Percentiles rank a stretch among this genome's conserved stretches.
These are phyloP conservation scores for Phytophthora pinifolia DNA, from an alignment of 352 stramenopile genomes.

Conservation along the genomic window DNA sequence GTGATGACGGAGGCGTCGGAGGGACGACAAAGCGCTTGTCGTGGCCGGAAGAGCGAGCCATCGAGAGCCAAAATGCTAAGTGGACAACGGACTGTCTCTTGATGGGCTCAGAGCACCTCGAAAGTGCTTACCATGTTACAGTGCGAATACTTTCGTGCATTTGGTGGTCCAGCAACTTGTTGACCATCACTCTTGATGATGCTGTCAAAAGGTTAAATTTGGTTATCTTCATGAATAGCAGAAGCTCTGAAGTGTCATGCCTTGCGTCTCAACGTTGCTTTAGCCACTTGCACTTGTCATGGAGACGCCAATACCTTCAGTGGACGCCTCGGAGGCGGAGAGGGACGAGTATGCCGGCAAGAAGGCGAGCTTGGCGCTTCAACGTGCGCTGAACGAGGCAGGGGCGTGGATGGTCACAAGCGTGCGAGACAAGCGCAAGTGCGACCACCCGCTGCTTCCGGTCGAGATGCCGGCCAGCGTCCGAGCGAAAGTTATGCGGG, in stretches of 20 bases:
- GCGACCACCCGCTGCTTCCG: conserved; percentile 23
- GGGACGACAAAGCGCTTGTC: conserved; percentile 4
- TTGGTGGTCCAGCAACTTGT: conserved; percentile 19
- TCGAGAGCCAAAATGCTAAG: conserved; percentile 22
- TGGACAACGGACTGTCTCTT: conserved; percentile 13
- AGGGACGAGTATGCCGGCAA: conserved; percentile 9
- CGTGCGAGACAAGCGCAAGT: conserved; percentile 32
- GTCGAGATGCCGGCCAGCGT: conserved; percentile 22
- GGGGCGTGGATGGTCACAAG: conserved; percentile 18
- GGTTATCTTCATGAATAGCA: background rate
- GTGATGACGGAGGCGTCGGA: conserved; percentile 17
- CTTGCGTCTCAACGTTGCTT: background rate
- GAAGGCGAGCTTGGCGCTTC: conserved; percentile 19
- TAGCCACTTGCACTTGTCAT: conserved; percentile 1
- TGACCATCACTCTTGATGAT: conserved; percentile 19
- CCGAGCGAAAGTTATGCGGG: conserved; percentile 22
- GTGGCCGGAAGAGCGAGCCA: conserved; percentile 2
- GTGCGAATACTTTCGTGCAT: conserved; percentile 1
- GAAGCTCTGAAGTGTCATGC: background rate
- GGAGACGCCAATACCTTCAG: conserved; percentile 4
- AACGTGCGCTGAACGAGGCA: conserved; percentile 15
- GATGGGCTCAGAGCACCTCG: conserved; percentile 5
- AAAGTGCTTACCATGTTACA: background rate
- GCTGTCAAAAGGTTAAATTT: background rate
- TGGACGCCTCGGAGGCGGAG: conserved; percentile 11